Evolutionary conservation across 441 rosid species (phyloP), one percentile per base, ranked within the genome.

Genomic region (Syzygium syzygioides): DNA sequence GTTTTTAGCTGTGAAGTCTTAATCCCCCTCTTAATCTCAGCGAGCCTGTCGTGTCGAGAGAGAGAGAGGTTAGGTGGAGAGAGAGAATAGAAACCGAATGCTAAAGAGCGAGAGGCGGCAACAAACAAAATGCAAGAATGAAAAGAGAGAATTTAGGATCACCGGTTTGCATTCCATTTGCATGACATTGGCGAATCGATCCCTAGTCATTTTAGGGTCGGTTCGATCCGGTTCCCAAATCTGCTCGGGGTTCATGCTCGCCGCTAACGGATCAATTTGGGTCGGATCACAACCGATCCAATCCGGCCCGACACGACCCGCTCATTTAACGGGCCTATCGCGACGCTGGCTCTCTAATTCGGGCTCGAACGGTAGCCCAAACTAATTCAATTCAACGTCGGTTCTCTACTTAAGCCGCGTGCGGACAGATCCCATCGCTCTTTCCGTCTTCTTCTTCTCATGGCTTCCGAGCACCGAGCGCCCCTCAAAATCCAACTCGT

Each of bases 401-500:
- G 52, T 13, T 41, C 83, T 41, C 52, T 12, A 12, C 53, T 23
- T 62, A 41, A 76, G 13, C 83, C n/a, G 53, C 4, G 83, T 41
- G 23, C 83, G 52, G 83, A 41, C 48, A 25, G 17, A 3, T 6
- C 4, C 28, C 10, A 86, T 59, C 32, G 45, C 84, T 14, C 12
- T 62, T 89, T 91, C 59, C 87, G 93, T 96, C 94, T 94, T 89
- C 86, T 57, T 57, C 45, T 5, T 41, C 45, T 41, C 87, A 86
- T 87, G 86, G 85, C 52, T 64, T 30, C 26, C 34, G 8, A 37
- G n/a, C 37, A n/a, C 12, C 15, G 91, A 90, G 93, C 92, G 93
- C 90, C 86, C 89, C 87, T 91, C 64, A 60, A 88, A 60, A 92
- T 93, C 86, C 91, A 93, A 91, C 90, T 94, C 1, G 96, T 97